Evolutionary conservation across 352 stramenopile species (phyloP).

Genomic region (Blastocystis sp.): DNA sequence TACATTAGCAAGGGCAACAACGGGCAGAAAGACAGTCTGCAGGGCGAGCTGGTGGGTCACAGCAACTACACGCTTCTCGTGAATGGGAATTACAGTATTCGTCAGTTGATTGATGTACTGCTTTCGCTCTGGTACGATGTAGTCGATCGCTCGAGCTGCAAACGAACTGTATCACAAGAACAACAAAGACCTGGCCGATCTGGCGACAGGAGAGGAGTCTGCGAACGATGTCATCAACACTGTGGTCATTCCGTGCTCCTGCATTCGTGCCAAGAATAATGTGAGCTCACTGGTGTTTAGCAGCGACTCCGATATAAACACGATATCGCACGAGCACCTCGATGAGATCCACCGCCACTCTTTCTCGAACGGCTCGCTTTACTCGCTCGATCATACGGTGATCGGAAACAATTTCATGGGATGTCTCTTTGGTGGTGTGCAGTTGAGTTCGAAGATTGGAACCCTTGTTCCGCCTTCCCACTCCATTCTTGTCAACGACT

Average conservation of each 20-base stretch:
- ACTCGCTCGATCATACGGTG: conserved; percentile 26
- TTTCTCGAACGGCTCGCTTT: conserved; percentile 9
- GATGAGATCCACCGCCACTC: conserved; percentile 43
- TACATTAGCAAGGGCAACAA: conserved; percentile 14
- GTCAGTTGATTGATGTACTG: conserved; percentile 26
- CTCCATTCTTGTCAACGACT: conserved; percentile 34
- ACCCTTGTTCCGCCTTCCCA: not conserved
- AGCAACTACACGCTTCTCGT: conserved; percentile 34
- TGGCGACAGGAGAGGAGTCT: conserved; percentile 1
- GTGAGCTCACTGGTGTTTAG: conserved; percentile 20
- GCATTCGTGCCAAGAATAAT: conserved; percentile 50
- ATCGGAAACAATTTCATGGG: conserved; percentile 29
- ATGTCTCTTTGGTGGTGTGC: conserved; percentile 26
- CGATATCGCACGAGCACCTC: conserved; percentile 15
- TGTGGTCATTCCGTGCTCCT: conserved; percentile 35
- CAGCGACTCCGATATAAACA: not conserved
- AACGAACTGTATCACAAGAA: conserved; percentile 14
- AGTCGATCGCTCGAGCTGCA: conserved; percentile 1
- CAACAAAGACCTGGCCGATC: conserved; percentile 16
- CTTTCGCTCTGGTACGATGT: not conserved
- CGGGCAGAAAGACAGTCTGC: not conserved
- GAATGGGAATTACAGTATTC: conserved; percentile 26
- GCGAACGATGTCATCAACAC: conserved; percentile 43
- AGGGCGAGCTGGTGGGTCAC: not conserved
- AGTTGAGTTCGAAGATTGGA: conserved; percentile 7